Conservation (phyloP, 768 basidiomycete genomes). For the Termitomyces sp. region DNA sequence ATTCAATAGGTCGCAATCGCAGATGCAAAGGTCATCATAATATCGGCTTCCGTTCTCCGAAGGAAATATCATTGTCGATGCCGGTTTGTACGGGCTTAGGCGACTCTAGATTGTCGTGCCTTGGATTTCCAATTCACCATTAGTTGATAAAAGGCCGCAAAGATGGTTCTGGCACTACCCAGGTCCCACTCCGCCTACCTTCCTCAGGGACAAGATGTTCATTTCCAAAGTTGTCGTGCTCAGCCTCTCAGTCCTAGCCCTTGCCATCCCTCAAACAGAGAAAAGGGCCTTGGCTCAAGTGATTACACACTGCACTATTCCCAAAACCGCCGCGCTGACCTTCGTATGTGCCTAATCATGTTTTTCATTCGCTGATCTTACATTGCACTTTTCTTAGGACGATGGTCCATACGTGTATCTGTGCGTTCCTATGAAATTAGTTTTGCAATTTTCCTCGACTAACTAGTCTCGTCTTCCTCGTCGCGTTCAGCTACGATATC, state of each 20-base stretch:
- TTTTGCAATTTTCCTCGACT: neutral
- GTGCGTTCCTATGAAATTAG: constrained; percentile 1
- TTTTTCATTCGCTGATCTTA: neutral
- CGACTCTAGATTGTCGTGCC: neutral
- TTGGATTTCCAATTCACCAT: neutral
- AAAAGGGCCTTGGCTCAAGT: constrained; percentile 13
- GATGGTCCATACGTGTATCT: constrained; percentile 14
- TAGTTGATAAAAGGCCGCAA: neutral
- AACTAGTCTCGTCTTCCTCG: neutral
- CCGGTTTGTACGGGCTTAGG: neutral
- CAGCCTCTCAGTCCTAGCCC: constrained; percentile 1
- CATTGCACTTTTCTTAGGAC: constrained; percentile 6
- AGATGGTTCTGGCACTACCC: neutral
- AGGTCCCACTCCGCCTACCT: neutral
- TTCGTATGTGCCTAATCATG: constrained; percentile 9
- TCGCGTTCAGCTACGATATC: constrained; percentile 7
- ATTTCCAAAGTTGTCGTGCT: constrained; percentile 8
- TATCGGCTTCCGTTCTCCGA: neutral
- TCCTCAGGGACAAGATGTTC: constrained; percentile 1
- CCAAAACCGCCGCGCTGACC: constrained; percentile 15
- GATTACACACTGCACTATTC: constrained; percentile 14
- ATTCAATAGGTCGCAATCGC: neutral
- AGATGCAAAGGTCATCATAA: neutral
- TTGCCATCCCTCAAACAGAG: constrained; percentile 11
- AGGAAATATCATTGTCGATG: neutral